These are phyloP conservation scores for Cyberlindnera meyerae DNA, from an alignment of 805 yeast genomes.

Conservation along the genomic window DNA sequence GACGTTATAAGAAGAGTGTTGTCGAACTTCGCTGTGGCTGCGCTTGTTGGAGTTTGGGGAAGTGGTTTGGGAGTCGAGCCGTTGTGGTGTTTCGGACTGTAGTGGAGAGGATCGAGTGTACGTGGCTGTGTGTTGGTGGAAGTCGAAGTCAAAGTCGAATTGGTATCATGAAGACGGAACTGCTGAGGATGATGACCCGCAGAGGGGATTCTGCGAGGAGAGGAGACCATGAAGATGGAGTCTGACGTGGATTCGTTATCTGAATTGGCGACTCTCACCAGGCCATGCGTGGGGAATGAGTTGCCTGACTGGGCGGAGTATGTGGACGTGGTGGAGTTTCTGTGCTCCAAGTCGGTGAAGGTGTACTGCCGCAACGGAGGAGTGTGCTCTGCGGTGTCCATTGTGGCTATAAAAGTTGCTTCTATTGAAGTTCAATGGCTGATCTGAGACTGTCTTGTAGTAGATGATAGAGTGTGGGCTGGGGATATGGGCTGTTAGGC, in stretches of 20 bases:
- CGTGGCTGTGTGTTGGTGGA: background rate
- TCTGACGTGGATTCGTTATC: conserved; percentile 21
- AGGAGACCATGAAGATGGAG: conserved; percentile 12
- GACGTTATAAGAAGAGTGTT: conserved; percentile 1
- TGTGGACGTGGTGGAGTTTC: conserved; percentile 6
- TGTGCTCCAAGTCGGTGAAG: background rate
- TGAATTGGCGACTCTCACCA: conserved; percentile 20
- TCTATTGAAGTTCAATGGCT: no score
- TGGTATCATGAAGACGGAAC: no score
- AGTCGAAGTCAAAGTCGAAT: no score
- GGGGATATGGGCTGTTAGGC: no score
- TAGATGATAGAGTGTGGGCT: no score
- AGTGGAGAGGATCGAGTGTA: conserved; percentile 1
- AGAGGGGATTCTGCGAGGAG: no score
- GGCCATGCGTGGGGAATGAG: conserved; percentile 20
- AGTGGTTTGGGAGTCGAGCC: background rate
- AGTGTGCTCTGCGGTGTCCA: conserved; percentile 3
- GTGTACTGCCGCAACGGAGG: conserved; percentile 3
- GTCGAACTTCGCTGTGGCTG: conserved; percentile 7
- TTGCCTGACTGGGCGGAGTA: conserved; percentile 9
- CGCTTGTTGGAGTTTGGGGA: conserved; percentile 8
- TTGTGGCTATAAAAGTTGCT: background rate
- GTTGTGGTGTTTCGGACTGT: conserved; percentile 1
- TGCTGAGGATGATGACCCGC: no score
- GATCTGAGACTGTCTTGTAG: no score